phyloP scores from a whole-genome alignment of 2,329 filamentous ascomycete genomes.

The Zymoseptoria passerinii region DNA sequence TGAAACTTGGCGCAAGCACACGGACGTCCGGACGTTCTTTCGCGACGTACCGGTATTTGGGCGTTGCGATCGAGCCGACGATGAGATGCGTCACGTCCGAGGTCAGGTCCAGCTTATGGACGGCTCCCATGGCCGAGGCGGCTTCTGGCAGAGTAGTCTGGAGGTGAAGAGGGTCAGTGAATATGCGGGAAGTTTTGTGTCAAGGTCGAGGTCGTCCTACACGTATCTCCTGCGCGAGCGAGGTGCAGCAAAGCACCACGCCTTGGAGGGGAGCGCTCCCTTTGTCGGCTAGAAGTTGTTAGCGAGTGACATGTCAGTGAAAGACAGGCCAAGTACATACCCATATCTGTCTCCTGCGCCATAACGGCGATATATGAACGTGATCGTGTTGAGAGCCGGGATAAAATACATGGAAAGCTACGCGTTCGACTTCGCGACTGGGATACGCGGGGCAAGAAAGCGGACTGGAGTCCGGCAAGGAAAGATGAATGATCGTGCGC shows the following conservation, averaged over 20 bases:
- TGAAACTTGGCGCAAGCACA: conserved; percentile 74
- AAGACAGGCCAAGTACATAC: neutral
- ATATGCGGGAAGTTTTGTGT: conserved; percentile 1
- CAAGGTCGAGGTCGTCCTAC: conserved; percentile 13
- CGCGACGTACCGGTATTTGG: conserved; percentile 93
- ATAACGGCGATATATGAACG: neutral
- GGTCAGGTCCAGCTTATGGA: conserved; percentile 86
- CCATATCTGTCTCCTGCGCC: conserved; percentile 6
- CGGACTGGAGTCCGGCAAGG: neutral
- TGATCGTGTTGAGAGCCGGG: neutral
- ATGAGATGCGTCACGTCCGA: conserved; percentile 91
- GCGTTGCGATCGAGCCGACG: conserved; percentile 78
- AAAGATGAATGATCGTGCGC: neutral
- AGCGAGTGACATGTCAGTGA: neutral
- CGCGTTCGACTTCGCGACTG: neutral
- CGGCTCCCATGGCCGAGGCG: conserved; percentile 73
- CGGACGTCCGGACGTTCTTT: conserved; percentile 78
- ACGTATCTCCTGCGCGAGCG: conserved; percentile 27
- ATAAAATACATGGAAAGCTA: neutral
- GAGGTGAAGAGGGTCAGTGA: conserved; percentile 3
- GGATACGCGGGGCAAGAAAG: neutral
- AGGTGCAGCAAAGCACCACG: conserved; percentile 29
- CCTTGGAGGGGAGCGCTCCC: conserved; percentile 16
- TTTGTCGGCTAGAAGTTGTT: neutral
- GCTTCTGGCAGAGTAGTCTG: conserved; percentile 42